Conservation (phyloP, 176 grass and related monocot genomes). For the Tuctoria greenei region DNA sequence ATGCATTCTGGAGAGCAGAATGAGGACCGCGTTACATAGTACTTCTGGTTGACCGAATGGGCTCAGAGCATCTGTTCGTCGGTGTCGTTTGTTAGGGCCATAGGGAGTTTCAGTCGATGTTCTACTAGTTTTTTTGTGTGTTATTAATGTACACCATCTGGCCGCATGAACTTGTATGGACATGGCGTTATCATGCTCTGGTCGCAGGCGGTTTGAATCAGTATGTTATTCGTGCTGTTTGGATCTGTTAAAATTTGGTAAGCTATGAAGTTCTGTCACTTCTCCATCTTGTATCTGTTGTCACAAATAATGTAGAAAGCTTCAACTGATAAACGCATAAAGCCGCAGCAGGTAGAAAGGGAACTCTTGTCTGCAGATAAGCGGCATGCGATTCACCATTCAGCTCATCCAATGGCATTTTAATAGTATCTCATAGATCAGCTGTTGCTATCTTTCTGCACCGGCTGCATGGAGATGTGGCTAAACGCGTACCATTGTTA, state of each 20-base stretch:
- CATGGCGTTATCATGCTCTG: slow-evolving; percentile 35
- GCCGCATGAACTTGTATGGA: slow-evolving; percentile 48
- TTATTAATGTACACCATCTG: slow-evolving; percentile 55
- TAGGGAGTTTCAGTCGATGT: slow-evolving; percentile 41
- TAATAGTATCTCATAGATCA: slow-evolving; percentile 21
- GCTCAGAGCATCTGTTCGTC: slow-evolving; percentile 25
- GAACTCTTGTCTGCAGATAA: slow-evolving; percentile 2
- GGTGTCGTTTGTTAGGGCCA: slow-evolving; percentile 20
- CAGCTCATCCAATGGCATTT: background rate
- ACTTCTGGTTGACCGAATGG: slow-evolving; percentile 32
- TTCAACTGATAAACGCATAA: background rate
- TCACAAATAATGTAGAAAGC: background rate
- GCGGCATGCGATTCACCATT: slow-evolving; percentile 21
- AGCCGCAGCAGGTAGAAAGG: background rate
- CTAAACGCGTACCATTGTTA: slow-evolving; percentile 10
- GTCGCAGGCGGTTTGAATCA: slow-evolving; percentile 36
- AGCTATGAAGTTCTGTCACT: slow-evolving; percentile 9
- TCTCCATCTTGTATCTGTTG: background rate
- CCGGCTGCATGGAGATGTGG: slow-evolving; percentile 20
- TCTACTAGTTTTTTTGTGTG: slow-evolving; percentile 42
- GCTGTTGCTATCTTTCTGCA: background rate
- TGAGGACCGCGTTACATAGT: background rate
- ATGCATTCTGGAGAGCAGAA: slow-evolving; percentile 23
- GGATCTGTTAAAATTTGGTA: slow-evolving; percentile 37
- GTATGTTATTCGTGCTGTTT: slow-evolving; percentile 28